Base-by-base conservation (phyloP, 495 filamentous ascomycete species). In the Lasiosphaeris hirsuta region DNA sequence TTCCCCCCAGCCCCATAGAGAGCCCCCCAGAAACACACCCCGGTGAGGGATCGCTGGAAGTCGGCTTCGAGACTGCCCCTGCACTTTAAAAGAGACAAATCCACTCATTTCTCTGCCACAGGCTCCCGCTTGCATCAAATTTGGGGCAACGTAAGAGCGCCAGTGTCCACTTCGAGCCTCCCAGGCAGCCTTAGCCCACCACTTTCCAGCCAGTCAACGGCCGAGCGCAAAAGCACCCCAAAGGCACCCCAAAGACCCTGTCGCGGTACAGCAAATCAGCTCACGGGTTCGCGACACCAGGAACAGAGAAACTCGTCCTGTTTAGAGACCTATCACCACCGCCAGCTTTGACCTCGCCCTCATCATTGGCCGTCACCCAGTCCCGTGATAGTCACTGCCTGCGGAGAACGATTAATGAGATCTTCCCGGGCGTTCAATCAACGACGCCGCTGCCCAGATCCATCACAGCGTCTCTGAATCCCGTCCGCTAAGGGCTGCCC, bases 301-400 rank as follows among this genome's bases (percentile, higher is more conserved):
- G 63, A 63, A 61, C 54, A 65, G 67, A 61, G 64, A 72, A 70
- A 74, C 69, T 66, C 59, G 45, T 60, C 60, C 61, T 64, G 60
- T 61, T 47, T 53, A 55, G 65, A 78, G 66, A 63, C 77, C 77
- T 80, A 80, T 80, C 76, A 78, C 40, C 63, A 61, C 65, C 69
- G 54, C 57, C 55, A 75, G 57, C 68, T 42, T 61, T 56, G 46
- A 51, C 60, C 51, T 73, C 66, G 67, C 57, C 49, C 37, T 69
- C 67, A 66, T 57, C 65, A 80, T 80, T 78, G 77, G 77, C 65
- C 67, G 54, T 67, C 51, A 54, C 56, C 54, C 61, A 57, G 71
- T 79, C 77, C 78, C 76, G 76, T 80, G 77, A 80, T 76, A 72
- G 59, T 65, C 58, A 40, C 62, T 58, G 56, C 62, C 77, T 80